Percentiles rank a stretch among this genome's conserved stretches.
phyloP scores from a whole-genome alignment of 495 filamentous ascomycete species.

The Aspergillus indologenus region DNA sequence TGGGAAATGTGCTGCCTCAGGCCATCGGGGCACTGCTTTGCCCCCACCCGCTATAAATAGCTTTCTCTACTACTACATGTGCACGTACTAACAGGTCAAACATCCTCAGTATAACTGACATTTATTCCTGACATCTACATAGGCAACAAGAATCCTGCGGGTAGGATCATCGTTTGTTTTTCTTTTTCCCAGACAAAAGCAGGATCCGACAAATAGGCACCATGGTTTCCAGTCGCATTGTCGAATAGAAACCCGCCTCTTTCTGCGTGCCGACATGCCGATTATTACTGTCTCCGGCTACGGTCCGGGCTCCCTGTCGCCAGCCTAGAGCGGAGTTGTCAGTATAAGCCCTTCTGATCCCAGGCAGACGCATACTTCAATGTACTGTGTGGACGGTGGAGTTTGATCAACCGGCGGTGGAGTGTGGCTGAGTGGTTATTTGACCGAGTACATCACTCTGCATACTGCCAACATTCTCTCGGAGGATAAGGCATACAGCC shows the following conservation, averaged over 20 bases:
- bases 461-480: background rate
- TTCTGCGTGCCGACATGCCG: background rate
- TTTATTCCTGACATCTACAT: no score
- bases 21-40: background rate
- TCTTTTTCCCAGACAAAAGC: no score
- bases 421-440: background rate
- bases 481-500: background rate
- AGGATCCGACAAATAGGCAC: background rate
- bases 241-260: no score
- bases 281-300: background rate
- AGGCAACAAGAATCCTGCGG: background rate
- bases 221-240: background rate
- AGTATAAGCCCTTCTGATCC: background rate
- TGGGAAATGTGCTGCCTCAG: conserved; percentile 1
- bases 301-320: background rate
- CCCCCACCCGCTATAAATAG: conserved; percentile 8
- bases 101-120: background rate
- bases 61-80: background rate
- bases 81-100: no score
- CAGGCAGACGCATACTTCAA: background rate
- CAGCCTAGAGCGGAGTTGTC: background rate
- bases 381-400: background rate
- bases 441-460: background rate
- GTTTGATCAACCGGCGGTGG: background rate
- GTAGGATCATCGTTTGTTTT: background rate